Conservation (phyloP, 2,329 filamentous ascomycete genomes). For the Sordariomycetes sp. region DNA sequence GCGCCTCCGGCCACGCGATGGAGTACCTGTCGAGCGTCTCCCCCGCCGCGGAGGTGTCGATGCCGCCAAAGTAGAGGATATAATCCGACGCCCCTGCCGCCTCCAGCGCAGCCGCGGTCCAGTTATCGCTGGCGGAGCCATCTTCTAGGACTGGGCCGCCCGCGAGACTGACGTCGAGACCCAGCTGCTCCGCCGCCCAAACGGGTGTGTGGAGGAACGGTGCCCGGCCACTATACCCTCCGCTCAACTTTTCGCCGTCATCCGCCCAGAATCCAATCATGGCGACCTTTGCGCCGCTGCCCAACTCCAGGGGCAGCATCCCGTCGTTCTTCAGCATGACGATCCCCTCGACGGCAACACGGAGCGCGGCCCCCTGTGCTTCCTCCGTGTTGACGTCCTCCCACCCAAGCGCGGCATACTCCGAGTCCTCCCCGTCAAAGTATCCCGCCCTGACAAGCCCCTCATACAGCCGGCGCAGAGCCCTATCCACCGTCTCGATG, state of each 20-base stretch:
- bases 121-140: conserved; percentile 13
- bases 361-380: conserved; percentile 39
- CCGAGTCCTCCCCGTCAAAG: conserved; percentile 32
- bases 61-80: conserved; percentile 40
- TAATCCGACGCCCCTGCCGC: conserved; percentile 30
- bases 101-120: conserved; percentile 18
- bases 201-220: conserved; percentile 38
- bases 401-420: conserved; percentile 34
- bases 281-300: conserved; percentile 9
- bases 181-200: conserved; percentile 18
- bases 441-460: conserved; percentile 41
- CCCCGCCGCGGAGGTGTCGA: conserved; percentile 35
- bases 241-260: conserved; percentile 10
- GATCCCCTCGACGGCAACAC: conserved; percentile 32
- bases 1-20: conserved; percentile 36
- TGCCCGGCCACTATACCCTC: conserved; percentile 20
- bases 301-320: conserved; percentile 25
- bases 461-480: conserved; percentile 37
- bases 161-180: neutral
- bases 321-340: conserved; percentile 42
- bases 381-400: conserved; percentile 39
- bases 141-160: conserved; percentile 14
- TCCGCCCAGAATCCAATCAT: conserved; percentile 20
- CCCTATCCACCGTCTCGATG: conserved; percentile 20
- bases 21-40: conserved; percentile 36